phyloP scores from a whole-genome alignment of 176 grass and related monocot species.

The Eleusine indica region DNA sequence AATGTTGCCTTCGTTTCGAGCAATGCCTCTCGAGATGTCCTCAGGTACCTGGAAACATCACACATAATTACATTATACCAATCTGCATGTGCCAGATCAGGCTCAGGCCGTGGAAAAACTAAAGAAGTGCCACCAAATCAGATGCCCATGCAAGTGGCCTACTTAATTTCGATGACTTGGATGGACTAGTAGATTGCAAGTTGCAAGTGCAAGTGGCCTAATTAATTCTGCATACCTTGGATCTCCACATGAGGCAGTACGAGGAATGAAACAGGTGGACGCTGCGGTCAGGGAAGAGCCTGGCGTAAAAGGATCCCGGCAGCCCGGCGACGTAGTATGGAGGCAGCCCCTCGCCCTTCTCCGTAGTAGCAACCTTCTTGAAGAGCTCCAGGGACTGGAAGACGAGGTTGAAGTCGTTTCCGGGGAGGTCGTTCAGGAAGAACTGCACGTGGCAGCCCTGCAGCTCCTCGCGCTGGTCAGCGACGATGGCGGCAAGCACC shows the following conservation, averaged over 20 bases:
- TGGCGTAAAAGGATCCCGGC: conserved; percentile 66
- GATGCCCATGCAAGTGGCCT: too few species aligned
- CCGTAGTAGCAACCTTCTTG: neutral
- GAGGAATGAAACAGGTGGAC: conserved; percentile 79
- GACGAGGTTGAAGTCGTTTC: conserved; percentile 68
- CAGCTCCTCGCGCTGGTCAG: neutral
- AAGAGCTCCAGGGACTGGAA: conserved; percentile 51
- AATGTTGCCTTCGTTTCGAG: conserved; percentile 50
- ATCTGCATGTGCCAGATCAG: neutral
- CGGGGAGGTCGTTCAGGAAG: conserved; percentile 74
- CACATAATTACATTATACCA: neutral
- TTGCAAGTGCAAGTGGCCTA: too few species aligned
- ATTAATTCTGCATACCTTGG: conserved; percentile 44
- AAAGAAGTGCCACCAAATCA: too few species aligned
- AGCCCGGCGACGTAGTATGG: conserved; percentile 56
- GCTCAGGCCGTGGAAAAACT: too few species aligned
- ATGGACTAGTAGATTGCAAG: neutral
- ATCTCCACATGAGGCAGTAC: conserved; percentile 63
- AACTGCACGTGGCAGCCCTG: conserved; percentile 40
- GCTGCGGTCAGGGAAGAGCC: conserved; percentile 48
- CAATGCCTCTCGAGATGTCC: conserved; percentile 31
- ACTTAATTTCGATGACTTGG: neutral
- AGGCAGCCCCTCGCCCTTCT: neutral
- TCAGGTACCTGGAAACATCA: conserved; percentile 42
- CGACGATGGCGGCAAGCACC: conserved; percentile 37